Conservation (phyloP, 176 grass and related monocot genomes). For the Raddia guianensis region DNA sequence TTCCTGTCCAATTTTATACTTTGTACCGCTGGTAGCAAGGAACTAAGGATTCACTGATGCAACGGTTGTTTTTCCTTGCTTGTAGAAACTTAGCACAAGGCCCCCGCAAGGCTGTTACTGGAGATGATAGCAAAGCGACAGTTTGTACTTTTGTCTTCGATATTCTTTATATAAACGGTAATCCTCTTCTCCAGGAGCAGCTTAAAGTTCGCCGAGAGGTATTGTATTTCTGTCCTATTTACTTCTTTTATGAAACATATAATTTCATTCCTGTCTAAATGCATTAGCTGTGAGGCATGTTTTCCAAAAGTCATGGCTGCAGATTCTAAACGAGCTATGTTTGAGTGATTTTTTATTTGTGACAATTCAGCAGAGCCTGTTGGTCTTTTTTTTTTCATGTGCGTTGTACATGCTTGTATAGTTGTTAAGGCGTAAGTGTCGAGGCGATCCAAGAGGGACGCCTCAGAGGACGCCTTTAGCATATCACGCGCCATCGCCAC, state of each 20-base stretch:
- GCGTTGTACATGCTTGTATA: not conserved
- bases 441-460: too few relatives aligned
- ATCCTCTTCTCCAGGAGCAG: constrained; percentile 89
- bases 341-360: not conserved
- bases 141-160: constrained; percentile 97
- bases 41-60: not conserved
- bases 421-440: not conserved
- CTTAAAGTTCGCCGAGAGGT: constrained; percentile 96
- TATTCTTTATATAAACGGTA: constrained; percentile 88
- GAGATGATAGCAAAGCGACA: constrained; percentile 95
- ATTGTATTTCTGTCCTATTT: constrained; percentile 27
- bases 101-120: constrained; percentile 90
- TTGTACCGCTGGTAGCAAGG: not conserved
- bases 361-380: not conserved
- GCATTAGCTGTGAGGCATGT: constrained; percentile 11
- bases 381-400: constrained; percentile 14
- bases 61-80: constrained; percentile 42
- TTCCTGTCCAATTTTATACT: constrained; percentile 15
- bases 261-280: constrained; percentile 22
- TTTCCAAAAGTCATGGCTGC: not conserved
- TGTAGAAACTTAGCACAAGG: constrained; percentile 88
- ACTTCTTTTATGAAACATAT: constrained; percentile 34
- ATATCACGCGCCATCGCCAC: too few relatives aligned
- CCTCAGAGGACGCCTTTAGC: too few relatives aligned
- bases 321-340: not conserved